Percentiles rank a stretch among this genome's conserved stretches.
Evolutionary conservation across 2,329 filamentous ascomycete genomes (phyloP).

Genomic region (Colletotrichum incanum): DNA sequence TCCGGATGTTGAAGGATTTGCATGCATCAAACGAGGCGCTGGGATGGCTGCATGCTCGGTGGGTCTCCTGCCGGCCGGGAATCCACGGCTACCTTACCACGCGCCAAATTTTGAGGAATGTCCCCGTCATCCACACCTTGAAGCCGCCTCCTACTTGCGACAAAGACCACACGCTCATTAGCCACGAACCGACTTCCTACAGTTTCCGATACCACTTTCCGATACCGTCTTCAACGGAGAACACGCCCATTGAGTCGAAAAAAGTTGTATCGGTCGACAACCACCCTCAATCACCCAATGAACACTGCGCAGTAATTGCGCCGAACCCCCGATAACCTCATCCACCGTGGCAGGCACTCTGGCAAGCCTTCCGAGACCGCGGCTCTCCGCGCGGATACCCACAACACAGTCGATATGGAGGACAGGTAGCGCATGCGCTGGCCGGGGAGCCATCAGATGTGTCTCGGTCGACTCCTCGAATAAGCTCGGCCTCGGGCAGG

Average conservation of each 20-base stretch:
- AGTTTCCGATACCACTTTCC: neutral
- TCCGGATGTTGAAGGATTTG: slow-evolving; percentile 23
- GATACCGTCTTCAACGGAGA: neutral
- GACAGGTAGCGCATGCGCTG: slow-evolving; percentile 55
- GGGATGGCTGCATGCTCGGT: slow-evolving; percentile 15
- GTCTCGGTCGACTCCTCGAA: slow-evolving; percentile 47
- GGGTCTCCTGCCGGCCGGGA: slow-evolving; percentile 32
- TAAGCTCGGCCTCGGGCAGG: slow-evolving; percentile 29
- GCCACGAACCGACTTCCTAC: slow-evolving; percentile 1
- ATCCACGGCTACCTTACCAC: slow-evolving; percentile 30
- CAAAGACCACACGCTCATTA: slow-evolving; percentile 44
- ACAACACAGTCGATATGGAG: slow-evolving; percentile 56
- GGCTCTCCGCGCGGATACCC: slow-evolving; percentile 62
- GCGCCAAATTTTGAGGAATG: slow-evolving; percentile 40
- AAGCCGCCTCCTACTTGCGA: slow-evolving; percentile 32
- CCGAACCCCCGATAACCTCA: slow-evolving; percentile 26
- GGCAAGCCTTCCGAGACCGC: slow-evolving; percentile 57
- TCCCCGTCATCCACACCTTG: slow-evolving; percentile 35
- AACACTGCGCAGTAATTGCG: slow-evolving; percentile 33
- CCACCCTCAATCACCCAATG: neutral
- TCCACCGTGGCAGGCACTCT: slow-evolving; percentile 46
- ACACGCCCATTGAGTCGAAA: neutral
- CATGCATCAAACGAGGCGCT: slow-evolving; percentile 39
- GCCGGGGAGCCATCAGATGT: slow-evolving; percentile 57
- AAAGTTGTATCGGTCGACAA: neutral